A percentile compares a stretch with the other conserved stretches of the same genome.
These are phyloP conservation scores for Daedalea quercina DNA, from an alignment of 768 basidiomycete genomes.

Conservation along the genomic window DNA sequence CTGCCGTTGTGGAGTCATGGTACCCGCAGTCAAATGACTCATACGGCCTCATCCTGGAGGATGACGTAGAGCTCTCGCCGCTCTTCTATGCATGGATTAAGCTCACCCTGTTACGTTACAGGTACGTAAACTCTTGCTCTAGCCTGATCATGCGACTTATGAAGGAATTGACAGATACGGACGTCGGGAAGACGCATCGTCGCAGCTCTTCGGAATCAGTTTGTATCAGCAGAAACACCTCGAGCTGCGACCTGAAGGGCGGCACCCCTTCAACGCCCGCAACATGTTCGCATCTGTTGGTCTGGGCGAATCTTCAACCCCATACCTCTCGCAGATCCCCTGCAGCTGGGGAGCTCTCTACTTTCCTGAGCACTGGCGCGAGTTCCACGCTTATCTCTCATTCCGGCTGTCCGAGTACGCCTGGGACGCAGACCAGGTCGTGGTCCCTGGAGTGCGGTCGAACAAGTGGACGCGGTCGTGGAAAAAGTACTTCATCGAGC, in stretches of 20 bases:
- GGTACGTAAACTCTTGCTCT: constrained; percentile 25
- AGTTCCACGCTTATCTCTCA: constrained; percentile 74
- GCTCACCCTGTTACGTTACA: constrained; percentile 70
- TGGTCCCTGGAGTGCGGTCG: constrained; percentile 74
- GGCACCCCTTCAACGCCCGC: constrained; percentile 63
- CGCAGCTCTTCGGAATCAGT: constrained; percentile 69
- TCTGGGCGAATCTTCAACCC: constrained; percentile 41
- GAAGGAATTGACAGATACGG: constrained; percentile 49
- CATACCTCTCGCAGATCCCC: constrained; percentile 82
- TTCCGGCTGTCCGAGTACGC: constrained; percentile 56
- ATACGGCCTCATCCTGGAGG: constrained; percentile 78
- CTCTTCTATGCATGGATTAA: constrained; percentile 84
- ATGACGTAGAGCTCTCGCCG: constrained; percentile 82
- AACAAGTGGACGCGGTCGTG: constrained; percentile 78
- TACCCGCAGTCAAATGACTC: constrained; percentile 68
- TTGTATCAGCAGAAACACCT: constrained; percentile 83
- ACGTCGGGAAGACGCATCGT: constrained; percentile 27
- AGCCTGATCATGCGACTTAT: not conserved
- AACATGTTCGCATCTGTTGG: constrained; percentile 40
- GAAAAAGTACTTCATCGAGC: constrained; percentile 89
- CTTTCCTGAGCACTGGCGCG: constrained; percentile 85
- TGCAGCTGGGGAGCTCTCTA: constrained; percentile 92
- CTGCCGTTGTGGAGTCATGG: constrained; percentile 87
- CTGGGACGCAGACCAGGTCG: constrained; percentile 28
- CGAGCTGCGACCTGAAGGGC: constrained; percentile 63